phyloP scores from a whole-genome alignment of 805 yeast genomes.

The Saccharomycopsis sp. region DNA sequence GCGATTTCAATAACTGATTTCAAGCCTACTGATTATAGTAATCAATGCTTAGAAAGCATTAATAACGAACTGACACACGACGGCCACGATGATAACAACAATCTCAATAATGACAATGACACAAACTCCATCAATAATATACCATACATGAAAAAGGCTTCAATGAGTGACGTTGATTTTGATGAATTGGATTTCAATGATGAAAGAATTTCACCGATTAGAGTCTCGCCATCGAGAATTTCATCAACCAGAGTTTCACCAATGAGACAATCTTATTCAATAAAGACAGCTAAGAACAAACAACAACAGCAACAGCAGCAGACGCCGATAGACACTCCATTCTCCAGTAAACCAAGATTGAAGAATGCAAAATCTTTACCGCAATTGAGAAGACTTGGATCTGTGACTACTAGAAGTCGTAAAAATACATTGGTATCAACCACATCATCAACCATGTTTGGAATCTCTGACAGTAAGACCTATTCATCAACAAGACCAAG shows the following conservation, averaged over 20 bases:
- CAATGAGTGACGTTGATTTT: slow-evolving; percentile 16
- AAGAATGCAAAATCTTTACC: slow-evolving; percentile 20
- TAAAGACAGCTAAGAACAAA: not conserved
- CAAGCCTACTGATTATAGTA: not conserved
- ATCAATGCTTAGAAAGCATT: not conserved
- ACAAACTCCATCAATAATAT: slow-evolving; percentile 7
- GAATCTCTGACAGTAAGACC: too few species aligned
- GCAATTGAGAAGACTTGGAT: slow-evolving; percentile 16
- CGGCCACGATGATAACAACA: not conserved
- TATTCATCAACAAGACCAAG: not conserved
- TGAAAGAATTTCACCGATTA: not conserved
- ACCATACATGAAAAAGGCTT: slow-evolving; percentile 15
- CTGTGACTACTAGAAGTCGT: slow-evolving; percentile 5
- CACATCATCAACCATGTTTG: too few species aligned
- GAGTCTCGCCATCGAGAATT: not conserved
- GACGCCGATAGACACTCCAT: too few species aligned
- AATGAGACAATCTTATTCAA: not conserved
- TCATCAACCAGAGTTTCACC: not conserved
- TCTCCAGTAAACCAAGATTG: slow-evolving; percentile 12
- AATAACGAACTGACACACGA: not conserved
- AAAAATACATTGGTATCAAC: slow-evolving; percentile 1
- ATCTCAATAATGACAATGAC: not conserved
- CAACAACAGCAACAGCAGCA: too few species aligned
- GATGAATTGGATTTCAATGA: slow-evolving; percentile 8
- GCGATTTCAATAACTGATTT: slow-evolving; percentile 3